Evolutionary conservation across 2,329 filamentous ascomycete species (phyloP), one percentile per base, ranked within the genome.

Genomic region (Zymoseptoria tritici): DNA sequence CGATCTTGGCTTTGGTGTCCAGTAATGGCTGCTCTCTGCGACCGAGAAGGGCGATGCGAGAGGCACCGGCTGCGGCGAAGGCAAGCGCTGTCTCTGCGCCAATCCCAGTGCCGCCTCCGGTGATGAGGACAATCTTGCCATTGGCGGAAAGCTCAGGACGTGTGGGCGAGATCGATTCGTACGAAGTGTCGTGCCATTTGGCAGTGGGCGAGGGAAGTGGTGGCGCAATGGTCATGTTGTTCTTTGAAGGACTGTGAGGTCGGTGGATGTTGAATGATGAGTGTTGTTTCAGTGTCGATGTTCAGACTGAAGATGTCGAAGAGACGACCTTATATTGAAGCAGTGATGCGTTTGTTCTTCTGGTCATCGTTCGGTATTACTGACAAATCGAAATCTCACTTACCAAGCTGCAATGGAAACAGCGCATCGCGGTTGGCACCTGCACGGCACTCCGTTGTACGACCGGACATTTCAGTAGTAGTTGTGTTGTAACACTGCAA

Each of bases 61-160:
- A 67, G 0, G 78, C 78, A 7, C 78, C 77, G 58, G 79, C 77
- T 62, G 68, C 52, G 9, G 78, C 78, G 56, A 80, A 81, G 62
- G 65, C 68, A 22, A 56, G 67, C 5, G 77, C 77, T 5, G 74
- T 80, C 54, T 72, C 75, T 50, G 71, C 71, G 36, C 79, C 78
- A 46, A 81, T 80, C 6, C 78, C 79, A 9, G 67, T 75, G 3
- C 78, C 77, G 0, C 75, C 78, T 20, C 78, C 79, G 3, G 79
- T 81, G 13, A 79, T 63, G 2, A 79, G 1, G 3, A 79, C 66
- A 2, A 65, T 72, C 61, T 78, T 79, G 54, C 73, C 76, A 58
- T 68, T 70, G 52, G 70, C 72, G 7, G 74, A 77, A 22, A 79
- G 70, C 57, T 74, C 74, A 2, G 78, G 75, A 4, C 72, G 73